phyloP scores from a whole-genome alignment of 352 stramenopile genomes.

The Phytophthora fragariae region DNA sequence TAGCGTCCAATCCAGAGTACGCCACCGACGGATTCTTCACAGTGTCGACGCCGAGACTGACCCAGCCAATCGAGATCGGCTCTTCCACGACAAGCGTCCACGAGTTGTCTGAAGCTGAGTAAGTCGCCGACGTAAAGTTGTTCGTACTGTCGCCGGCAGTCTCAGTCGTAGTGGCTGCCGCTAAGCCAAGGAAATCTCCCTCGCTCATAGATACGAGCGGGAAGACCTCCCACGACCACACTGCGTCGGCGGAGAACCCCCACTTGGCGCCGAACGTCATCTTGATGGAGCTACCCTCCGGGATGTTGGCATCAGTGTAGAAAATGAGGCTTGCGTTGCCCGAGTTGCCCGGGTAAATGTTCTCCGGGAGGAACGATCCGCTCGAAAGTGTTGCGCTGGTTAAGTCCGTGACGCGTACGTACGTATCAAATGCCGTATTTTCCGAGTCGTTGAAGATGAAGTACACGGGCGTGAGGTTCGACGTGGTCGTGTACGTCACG shows the following conservation, averaged over 20 bases:
- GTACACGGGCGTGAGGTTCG: conserved; percentile 75
- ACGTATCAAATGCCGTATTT: conserved; percentile 75
- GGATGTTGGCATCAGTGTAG: conserved; percentile 72
- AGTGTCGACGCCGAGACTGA: conserved; percentile 66
- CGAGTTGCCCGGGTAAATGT: conserved; percentile 85
- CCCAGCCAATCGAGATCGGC: conserved; percentile 72
- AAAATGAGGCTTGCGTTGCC: conserved; percentile 82
- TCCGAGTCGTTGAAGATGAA: conserved; percentile 82
- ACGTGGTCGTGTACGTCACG: conserved; percentile 54
- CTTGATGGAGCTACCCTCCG: conserved; percentile 55
- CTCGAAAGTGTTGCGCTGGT: conserved; percentile 61
- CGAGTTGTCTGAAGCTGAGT: conserved; percentile 46
- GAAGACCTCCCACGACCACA: conserved; percentile 63
- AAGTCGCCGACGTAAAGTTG: conserved; percentile 43
- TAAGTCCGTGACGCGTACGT: conserved; percentile 64
- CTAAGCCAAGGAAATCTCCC: conserved; percentile 22
- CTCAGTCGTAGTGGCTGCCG: conserved; percentile 9
- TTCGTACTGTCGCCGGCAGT: conserved; percentile 5
- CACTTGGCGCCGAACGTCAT: conserved; percentile 72
- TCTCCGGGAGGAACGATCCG: conserved; percentile 81
- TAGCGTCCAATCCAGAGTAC: conserved; percentile 76
- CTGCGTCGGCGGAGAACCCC: conserved; percentile 57
- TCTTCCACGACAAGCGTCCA: conserved; percentile 68
- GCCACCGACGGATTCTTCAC: conserved; percentile 80
- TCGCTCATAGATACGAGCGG: conserved; percentile 23